A percentile compares a stretch with the other conserved stretches of the same genome.
These are phyloP conservation scores for Neocatenulostroma microsporum DNA, from an alignment of 2,329 filamentous ascomycete genomes.

Conservation along the genomic window DNA sequence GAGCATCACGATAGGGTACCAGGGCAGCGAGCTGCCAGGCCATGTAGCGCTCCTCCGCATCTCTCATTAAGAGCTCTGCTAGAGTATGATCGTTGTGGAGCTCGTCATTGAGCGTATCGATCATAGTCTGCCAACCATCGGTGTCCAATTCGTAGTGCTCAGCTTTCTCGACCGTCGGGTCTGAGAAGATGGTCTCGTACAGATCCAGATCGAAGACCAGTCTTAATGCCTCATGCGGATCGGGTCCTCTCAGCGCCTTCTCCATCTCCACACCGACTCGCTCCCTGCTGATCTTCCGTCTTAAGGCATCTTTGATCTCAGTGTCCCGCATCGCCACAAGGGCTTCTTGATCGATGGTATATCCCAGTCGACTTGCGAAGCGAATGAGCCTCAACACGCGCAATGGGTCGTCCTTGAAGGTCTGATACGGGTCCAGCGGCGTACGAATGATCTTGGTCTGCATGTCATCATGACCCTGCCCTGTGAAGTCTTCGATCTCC, in stretches of 20 bases:
- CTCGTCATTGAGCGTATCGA: slow-evolving; percentile 54
- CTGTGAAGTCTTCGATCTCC: slow-evolving; percentile 76
- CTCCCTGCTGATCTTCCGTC: slow-evolving; percentile 84
- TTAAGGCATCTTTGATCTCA: slow-evolving; percentile 73
- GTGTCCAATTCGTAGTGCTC: slow-evolving; percentile 51
- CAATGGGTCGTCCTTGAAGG: slow-evolving; percentile 88
- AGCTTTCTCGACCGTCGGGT: slow-evolving; percentile 46
- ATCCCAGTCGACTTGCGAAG: slow-evolving; percentile 78
- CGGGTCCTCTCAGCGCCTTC: slow-evolving; percentile 77
- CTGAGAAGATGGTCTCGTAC: slow-evolving; percentile 66
- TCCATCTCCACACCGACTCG: slow-evolving; percentile 78
- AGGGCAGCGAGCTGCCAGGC: slow-evolving; percentile 71
- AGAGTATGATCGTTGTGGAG: slow-evolving; percentile 26
- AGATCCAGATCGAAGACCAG: slow-evolving; percentile 60
- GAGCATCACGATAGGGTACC: slow-evolving; percentile 60
- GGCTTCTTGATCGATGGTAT: slow-evolving; percentile 64
- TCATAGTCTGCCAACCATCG: slow-evolving; percentile 54
- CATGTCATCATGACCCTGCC: slow-evolving; percentile 67
- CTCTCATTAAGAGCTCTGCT: slow-evolving; percentile 45
- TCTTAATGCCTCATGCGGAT: slow-evolving; percentile 54
- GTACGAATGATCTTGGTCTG: slow-evolving; percentile 66
- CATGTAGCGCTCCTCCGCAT: slow-evolving; percentile 59
- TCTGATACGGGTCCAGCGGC: slow-evolving; percentile 78
- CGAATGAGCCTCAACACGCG: slow-evolving; percentile 78
- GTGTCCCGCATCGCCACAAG: slow-evolving; percentile 66